A percentile compares a stretch with the other conserved stretches of the same genome.
phyloP scores from a whole-genome alignment of 805 yeast species.

The Candida oleophila region DNA sequence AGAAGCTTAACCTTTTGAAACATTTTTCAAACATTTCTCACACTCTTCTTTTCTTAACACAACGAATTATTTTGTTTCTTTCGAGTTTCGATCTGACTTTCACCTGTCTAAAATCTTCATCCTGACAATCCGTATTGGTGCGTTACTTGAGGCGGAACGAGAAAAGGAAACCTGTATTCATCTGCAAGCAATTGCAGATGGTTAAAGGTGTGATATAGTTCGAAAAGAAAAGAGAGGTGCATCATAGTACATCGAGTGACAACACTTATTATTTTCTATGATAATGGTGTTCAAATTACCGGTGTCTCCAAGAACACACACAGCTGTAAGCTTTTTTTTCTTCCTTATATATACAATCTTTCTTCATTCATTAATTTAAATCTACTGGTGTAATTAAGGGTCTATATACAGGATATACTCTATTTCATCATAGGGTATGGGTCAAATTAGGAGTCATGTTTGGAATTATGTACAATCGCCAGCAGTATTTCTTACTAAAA shows the following conservation, averaged over 20 bases:
- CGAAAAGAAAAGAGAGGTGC: slow-evolving; percentile 33
- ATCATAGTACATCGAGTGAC: slow-evolving; percentile 45
- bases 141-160: slow-evolving; percentile 36
- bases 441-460: too few relatives aligned
- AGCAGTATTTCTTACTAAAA: too few relatives aligned
- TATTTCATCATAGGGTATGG: too few relatives aligned
- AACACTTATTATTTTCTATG: background rate
- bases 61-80: background rate
- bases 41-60: background rate
- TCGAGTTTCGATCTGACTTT: slow-evolving; percentile 19
- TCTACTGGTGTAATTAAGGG: too few relatives aligned
- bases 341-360: background rate
- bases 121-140: slow-evolving; percentile 43
- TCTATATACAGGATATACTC: too few relatives aligned
- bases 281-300: slow-evolving; percentile 24
- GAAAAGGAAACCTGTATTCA: background rate
- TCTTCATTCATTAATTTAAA: too few relatives aligned
- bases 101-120: slow-evolving; percentile 30
- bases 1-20: background rate
- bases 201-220: background rate
- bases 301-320: slow-evolving; percentile 53
- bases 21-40: background rate
- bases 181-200: background rate
- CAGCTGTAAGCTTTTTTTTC: slow-evolving; percentile 15
- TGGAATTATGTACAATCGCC: too few relatives aligned